Percentiles rank a stretch among this genome's conserved stretches.
Conservation (phyloP, 371 early-diverging fungal species). For the Mortierella sp. region DNA sequence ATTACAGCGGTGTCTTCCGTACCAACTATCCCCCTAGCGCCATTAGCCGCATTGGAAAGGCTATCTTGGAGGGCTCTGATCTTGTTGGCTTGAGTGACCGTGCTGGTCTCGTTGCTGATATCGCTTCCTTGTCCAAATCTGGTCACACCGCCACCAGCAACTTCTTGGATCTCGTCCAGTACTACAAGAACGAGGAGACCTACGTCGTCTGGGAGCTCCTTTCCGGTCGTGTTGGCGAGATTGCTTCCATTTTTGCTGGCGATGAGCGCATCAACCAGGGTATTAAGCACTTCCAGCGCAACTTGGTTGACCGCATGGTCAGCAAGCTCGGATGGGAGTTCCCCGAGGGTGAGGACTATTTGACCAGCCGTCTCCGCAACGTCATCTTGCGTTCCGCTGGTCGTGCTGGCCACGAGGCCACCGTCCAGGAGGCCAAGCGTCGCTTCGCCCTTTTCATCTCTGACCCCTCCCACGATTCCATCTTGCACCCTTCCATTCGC, state of each 20-base stretch:
- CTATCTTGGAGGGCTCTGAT: slow-evolving; percentile 58
- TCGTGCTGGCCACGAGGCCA: slow-evolving; percentile 54
- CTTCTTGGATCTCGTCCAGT: slow-evolving; percentile 66
- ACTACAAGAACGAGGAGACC: slow-evolving; percentile 67
- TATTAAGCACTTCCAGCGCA: slow-evolving; percentile 60
- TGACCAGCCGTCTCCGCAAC: slow-evolving; percentile 60
- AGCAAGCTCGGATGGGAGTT: slow-evolving; percentile 70
- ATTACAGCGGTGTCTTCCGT: slow-evolving; percentile 75
- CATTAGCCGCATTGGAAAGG: slow-evolving; percentile 60
- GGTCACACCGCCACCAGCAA: slow-evolving; percentile 69
- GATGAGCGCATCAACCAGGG: slow-evolving; percentile 55
- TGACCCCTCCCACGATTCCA: slow-evolving; percentile 67
- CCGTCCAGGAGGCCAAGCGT: slow-evolving; percentile 67
- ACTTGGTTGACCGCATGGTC: slow-evolving; percentile 66
- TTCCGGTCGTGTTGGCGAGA: slow-evolving; percentile 60
- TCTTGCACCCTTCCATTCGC: slow-evolving; percentile 87
- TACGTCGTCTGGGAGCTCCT: slow-evolving; percentile 66
- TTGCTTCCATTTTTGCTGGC: slow-evolving; percentile 59
- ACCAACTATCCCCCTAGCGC: slow-evolving; percentile 69
- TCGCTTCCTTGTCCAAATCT: slow-evolving; percentile 70
- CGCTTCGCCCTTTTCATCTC: slow-evolving; percentile 71
- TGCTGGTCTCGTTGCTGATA: slow-evolving; percentile 73
- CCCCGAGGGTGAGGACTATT: slow-evolving; percentile 59
- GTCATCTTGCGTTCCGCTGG: slow-evolving; percentile 63
- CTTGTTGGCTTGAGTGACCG: slow-evolving; percentile 65